These are phyloP conservation scores for Colletotrichum sp. DNA, from an alignment of 2,329 filamentous ascomycete genomes.

Conservation along the genomic window DNA sequence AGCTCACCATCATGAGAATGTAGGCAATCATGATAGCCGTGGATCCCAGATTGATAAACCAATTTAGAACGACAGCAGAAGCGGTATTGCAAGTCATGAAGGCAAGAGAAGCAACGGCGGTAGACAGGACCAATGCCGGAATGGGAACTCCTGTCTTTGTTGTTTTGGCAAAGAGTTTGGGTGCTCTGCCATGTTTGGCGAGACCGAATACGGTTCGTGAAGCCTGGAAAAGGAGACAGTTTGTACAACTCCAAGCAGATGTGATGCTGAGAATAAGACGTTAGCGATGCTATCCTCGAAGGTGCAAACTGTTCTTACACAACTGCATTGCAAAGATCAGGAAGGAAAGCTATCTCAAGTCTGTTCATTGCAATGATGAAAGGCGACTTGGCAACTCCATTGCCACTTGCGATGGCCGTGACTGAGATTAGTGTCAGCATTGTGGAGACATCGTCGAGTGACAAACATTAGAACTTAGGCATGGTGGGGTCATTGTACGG, in stretches of 20 bases:
- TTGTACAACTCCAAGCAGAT: background rate
- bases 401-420: background rate
- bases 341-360: background rate
- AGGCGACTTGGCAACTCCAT: background rate
- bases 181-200: background rate
- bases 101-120: background rate
- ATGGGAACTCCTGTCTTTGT: background rate
- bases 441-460: background rate
- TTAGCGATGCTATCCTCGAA: background rate
- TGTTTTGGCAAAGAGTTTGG: background rate
- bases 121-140: background rate
- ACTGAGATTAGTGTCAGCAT: background rate
- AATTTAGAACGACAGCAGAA: background rate
- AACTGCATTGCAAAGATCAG: background rate
- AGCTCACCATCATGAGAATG: background rate
- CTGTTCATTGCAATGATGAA: background rate
- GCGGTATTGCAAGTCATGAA: background rate
- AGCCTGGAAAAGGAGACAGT: background rate
- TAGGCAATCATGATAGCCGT: background rate
- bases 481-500: background rate
- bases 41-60: background rate
- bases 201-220: background rate
- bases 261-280: background rate
- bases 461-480: background rate
- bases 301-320: background rate